Conservation (phyloP, 2,329 filamentous ascomycete species). For the Cylindrodendrum hubeiense region DNA sequence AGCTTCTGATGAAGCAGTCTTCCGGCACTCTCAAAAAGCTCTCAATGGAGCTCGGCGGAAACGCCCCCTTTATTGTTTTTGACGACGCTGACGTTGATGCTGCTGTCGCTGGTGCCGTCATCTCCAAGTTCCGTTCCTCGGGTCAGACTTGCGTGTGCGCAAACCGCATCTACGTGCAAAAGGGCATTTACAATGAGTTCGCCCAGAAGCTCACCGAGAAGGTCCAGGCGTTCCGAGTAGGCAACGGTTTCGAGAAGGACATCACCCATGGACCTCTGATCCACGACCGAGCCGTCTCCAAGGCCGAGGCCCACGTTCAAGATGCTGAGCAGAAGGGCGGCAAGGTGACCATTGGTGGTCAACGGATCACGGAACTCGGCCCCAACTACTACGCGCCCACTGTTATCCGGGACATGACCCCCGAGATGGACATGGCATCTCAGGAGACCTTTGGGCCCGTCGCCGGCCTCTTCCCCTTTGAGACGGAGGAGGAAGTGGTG, state of each 20-base stretch:
- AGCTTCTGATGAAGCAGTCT: conserved; percentile 89
- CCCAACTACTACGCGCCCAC: conserved; percentile 92
- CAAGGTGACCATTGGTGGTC: conserved; percentile 80
- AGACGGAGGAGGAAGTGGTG: conserved; percentile 90
- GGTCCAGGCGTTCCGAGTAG: conserved; percentile 81
- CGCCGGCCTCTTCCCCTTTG: conserved; percentile 89
- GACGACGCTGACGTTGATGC: conserved; percentile 91
- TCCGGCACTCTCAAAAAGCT: conserved; percentile 84
- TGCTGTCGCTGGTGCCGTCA: conserved; percentile 85
- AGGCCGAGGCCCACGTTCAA: conserved; percentile 83
- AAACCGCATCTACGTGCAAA: conserved; percentile 85
- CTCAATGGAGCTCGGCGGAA: conserved; percentile 93
- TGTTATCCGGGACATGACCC: conserved; percentile 87
- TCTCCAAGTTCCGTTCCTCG: conserved; percentile 92
- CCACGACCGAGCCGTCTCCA: conserved; percentile 83
- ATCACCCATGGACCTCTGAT: conserved; percentile 87
- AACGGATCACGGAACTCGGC: conserved; percentile 80
- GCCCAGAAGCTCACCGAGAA: conserved; percentile 76
- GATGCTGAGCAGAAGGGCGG: conserved; percentile 85
- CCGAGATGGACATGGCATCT: conserved; percentile 83
- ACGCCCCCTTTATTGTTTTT: conserved; percentile 96
- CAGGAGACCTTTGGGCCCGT: conserved; percentile 98
- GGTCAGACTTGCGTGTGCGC: conserved; percentile 97
- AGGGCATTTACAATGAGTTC: conserved; percentile 82
- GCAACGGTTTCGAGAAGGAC: conserved; percentile 77